A percentile compares a stretch with the other conserved stretches of the same genome.
phyloP scores from a whole-genome alignment of 768 basidiomycete species.

The Hydnomerulius pinastri region DNA sequence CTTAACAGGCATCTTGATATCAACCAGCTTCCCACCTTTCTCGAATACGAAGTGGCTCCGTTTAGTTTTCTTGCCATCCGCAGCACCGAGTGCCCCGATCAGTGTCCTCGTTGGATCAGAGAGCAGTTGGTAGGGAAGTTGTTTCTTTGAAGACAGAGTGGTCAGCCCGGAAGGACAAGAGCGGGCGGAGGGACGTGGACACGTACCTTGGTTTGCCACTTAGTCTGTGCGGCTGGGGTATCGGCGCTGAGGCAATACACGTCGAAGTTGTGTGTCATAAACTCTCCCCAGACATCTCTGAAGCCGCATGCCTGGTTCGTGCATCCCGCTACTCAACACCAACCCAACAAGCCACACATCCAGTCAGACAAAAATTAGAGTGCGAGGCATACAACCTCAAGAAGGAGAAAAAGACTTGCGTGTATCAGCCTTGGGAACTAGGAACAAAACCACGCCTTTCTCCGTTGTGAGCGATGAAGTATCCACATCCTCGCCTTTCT shows the following conservation, averaged over 20 bases:
- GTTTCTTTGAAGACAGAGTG: slow-evolving; percentile 53
- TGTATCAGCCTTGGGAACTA: slow-evolving; percentile 85
- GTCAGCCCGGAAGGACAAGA: slow-evolving; percentile 5
- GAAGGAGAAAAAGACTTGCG: slow-evolving; percentile 47
- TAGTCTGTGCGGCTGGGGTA: slow-evolving; percentile 67
- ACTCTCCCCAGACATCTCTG: slow-evolving; percentile 80
- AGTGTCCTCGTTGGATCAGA: slow-evolving; percentile 86
- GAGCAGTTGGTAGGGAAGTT: slow-evolving; percentile 81
- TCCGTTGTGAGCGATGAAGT: slow-evolving; percentile 63
- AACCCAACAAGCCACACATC: too few species aligned
- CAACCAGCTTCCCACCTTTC: slow-evolving; percentile 86
- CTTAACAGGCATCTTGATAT: slow-evolving; percentile 84
- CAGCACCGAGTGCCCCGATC: slow-evolving; percentile 81
- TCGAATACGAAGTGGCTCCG: slow-evolving; percentile 94
- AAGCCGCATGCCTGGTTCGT: slow-evolving; percentile 93
- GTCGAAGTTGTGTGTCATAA: slow-evolving; percentile 59
- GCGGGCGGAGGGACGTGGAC: background rate
- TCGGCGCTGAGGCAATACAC: slow-evolving; percentile 89
- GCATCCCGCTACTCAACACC: slow-evolving; percentile 87
- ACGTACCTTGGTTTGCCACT: slow-evolving; percentile 84
- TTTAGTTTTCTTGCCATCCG: slow-evolving; percentile 78
- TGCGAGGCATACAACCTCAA: background rate
- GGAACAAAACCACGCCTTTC: slow-evolving; percentile 78
- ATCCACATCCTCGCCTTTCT: slow-evolving; percentile 79
- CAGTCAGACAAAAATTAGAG: too few species aligned